Evolutionary conservation across 139 green algal species (phyloP).

Genomic region (Coelastrella sp.): DNA sequence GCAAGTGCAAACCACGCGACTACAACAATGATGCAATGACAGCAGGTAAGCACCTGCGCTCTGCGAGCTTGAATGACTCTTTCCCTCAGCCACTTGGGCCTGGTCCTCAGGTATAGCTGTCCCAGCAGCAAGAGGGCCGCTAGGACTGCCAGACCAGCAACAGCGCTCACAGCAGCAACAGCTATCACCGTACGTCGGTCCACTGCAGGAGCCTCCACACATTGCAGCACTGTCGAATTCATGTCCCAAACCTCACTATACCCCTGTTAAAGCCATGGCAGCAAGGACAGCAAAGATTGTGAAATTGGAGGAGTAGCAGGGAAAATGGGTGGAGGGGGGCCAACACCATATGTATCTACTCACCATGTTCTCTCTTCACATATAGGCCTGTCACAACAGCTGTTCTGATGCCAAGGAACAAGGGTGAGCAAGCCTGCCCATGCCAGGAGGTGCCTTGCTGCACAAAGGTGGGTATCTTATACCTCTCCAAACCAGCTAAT

Average conservation of each 20-base stretch:
- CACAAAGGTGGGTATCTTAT: too few relatives aligned
- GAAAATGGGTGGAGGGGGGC: too few relatives aligned
- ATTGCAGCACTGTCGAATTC: not conserved
- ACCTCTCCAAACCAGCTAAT: too few relatives aligned
- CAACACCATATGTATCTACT: too few relatives aligned
- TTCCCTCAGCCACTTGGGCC: constrained; percentile 36
- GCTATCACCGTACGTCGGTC: not conserved
- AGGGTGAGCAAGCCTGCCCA: too few relatives aligned
- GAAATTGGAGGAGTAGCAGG: too few relatives aligned
- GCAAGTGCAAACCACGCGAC: not conserved
- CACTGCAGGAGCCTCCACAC: not conserved
- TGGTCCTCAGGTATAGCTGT: constrained; percentile 3
- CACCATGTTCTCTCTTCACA: too few relatives aligned
- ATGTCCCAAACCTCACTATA: not conserved
- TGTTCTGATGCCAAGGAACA: too few relatives aligned
- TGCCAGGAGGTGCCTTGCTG: too few relatives aligned
- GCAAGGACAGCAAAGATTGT: too few relatives aligned
- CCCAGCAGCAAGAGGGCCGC: not conserved
- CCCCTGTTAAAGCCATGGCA: not conserved
- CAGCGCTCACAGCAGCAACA: constrained; percentile 8
- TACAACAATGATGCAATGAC: not conserved
- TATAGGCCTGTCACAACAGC: too few relatives aligned
- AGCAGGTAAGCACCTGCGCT: not conserved
- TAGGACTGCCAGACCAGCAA: not conserved
- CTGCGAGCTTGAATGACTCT: constrained; percentile 16